These are phyloP conservation scores for Toxoplasma gondii DNA, from an alignment of 169 alveolate genomes.

Conservation along the genomic window DNA sequence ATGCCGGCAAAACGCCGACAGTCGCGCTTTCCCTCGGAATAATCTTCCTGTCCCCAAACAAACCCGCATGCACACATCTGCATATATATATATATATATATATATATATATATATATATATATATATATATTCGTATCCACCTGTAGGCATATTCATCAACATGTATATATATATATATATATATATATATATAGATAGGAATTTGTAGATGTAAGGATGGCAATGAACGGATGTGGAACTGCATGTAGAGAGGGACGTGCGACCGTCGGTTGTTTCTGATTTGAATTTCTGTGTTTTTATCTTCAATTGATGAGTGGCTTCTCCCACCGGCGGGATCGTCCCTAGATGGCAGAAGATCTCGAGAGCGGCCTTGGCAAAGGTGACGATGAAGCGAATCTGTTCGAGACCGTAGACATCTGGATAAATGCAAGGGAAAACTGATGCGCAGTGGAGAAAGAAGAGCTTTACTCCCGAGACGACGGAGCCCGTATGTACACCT, in stretches of 20 bases:
- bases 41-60: not conserved
- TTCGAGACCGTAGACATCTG: slow-evolving; percentile 71
- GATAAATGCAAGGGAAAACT: slow-evolving; percentile 85
- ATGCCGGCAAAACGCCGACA: too few species aligned
- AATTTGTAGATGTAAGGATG: too few species aligned
- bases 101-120: not conserved
- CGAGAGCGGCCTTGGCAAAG: slow-evolving; percentile 86
- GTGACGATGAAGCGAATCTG: slow-evolving; percentile 78
- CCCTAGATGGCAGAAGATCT: slow-evolving; percentile 79
- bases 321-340: slow-evolving; percentile 63
- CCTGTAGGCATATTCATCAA: not conserved
- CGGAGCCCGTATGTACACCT: slow-evolving; percentile 85
- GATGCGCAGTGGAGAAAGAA: slow-evolving; percentile 84
- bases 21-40: too few species aligned
- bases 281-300: too few species aligned
- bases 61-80: not conserved
- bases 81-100: not conserved
- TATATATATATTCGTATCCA: not conserved
- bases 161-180: not conserved
- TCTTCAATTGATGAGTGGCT: too few species aligned
- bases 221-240: too few species aligned
- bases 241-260: too few species aligned
- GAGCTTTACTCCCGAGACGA: slow-evolving; percentile 79
- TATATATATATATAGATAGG: not conserved
- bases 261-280: too few species aligned